Evolutionary conservation across 352 stramenopile species (phyloP), one percentile per base, ranked within the genome.

Genomic region (Blastocystis sp.): DNA sequence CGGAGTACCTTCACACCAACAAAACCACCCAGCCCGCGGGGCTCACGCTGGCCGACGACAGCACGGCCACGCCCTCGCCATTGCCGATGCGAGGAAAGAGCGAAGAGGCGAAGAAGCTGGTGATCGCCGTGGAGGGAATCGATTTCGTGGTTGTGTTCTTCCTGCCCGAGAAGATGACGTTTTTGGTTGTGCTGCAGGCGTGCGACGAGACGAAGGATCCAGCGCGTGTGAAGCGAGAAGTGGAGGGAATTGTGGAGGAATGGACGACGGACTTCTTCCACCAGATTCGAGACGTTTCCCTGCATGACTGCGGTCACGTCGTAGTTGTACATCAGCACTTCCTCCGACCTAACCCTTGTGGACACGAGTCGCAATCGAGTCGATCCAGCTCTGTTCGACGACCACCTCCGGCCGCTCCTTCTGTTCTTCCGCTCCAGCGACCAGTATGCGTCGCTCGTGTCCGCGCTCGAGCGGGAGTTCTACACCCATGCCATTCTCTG

Each of bases 61-160:
- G n/a, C 23, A 41, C 7, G 2, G 17, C 7, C 11, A 17, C 17
- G 23, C 5, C 21, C 2, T 67, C 74, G 19, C 38, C 60, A 3
- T 11, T 56, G 34, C 17, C 60, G 21, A 21, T 52, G 53, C 2
- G 9, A 9, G 21, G n/a, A 23, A 11, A 45, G 21, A 52, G 34
- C 21, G 48, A 10, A 4, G 7, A 38, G 23, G 34, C 53, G n/a
- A 53, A 28, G 56, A 53, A 48, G 7, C 43, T 84, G 10, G 34
- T 19, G 10, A 9, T 84, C 14, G n/a, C 28, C 17, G 48, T 56
- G 40, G 56, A 84, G 34, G 74, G 74, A 28, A 53, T 84, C 34
- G 74, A 84, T 28, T 84, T 84, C 38, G 28, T 59, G 0, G 9
- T 14, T 14, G 53, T 84, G 0, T 67, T 84, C 34, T 84, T 70